phyloP scores from a whole-genome alignment of 78 protist genomes.

The Parvularia atlantis region DNA sequence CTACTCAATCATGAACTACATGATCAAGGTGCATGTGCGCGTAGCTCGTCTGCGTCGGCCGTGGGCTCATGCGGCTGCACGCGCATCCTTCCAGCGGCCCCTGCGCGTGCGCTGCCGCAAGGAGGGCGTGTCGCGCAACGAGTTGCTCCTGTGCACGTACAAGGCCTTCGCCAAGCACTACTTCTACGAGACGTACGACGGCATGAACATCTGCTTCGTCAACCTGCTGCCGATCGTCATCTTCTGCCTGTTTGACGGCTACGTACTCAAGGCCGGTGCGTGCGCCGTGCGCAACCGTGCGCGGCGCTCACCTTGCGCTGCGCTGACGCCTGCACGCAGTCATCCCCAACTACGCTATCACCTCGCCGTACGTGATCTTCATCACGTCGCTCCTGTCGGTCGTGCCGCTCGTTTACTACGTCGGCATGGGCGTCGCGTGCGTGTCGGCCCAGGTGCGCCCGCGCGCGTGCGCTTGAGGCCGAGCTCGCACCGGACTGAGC shows the following conservation, averaged over 20 bases:
- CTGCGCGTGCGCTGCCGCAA: too few relatives aligned
- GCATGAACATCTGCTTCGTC: background rate
- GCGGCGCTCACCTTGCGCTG: too few relatives aligned
- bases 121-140: too few relatives aligned
- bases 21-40: too few relatives aligned
- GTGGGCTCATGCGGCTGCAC: background rate
- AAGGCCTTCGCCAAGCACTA: background rate
- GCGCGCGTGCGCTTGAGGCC: too few relatives aligned
- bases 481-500: too few relatives aligned
- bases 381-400: background rate
- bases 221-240: slow-evolving; percentile 14
- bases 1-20: background rate
- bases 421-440: slow-evolving; percentile 16
- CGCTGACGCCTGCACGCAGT: too few relatives aligned
- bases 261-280: background rate
- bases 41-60: too few relatives aligned
- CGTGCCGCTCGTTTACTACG: slow-evolving; percentile 14
- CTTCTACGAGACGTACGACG: background rate
- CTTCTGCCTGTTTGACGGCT: background rate
- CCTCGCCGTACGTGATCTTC: background rate
- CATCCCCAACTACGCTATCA: too few relatives aligned
- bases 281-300: too few relatives aligned
- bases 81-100: background rate
- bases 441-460: slow-evolving; percentile 8
- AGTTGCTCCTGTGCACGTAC: background rate